A percentile compares a stretch with the other conserved stretches of the same genome.
Evolutionary conservation across 208 protist species (phyloP).

Genomic region (Hexamita inflata): DNA sequence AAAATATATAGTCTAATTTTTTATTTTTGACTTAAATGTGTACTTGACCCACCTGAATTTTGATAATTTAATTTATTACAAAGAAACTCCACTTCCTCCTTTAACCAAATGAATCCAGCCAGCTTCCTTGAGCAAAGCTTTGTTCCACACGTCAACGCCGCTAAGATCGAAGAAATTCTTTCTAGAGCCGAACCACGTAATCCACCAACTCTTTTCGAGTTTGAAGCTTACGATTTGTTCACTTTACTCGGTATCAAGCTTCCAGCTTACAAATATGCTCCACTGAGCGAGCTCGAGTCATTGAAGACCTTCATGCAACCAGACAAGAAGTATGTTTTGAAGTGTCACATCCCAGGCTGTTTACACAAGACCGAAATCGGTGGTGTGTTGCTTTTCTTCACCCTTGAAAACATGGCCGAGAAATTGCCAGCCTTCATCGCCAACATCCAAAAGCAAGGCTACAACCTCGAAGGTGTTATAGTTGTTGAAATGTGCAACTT

Average conservation of each 20-base stretch:
- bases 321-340: not conserved
- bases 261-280: not conserved
- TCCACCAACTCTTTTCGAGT: not conserved
- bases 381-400: not conserved
- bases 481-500: conserved; percentile 1
- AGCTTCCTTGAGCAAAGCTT: not conserved
- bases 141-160: not conserved
- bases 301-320: not conserved
- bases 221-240: conserved; percentile 13
- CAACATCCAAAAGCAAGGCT: not conserved
- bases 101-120: not conserved
- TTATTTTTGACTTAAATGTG: too few relatives aligned
- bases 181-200: not conserved
- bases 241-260: not conserved
- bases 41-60: too few relatives aligned
- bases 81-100: too few relatives aligned
- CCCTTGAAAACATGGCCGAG: not conserved
- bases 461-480: conserved; percentile 8
- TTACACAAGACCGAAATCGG: conserved; percentile 29
- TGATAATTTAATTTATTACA: too few relatives aligned
- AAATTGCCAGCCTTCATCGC: not conserved
- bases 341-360: conserved; percentile 12
- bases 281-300: not conserved
- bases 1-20: too few relatives aligned
- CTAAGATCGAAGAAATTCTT: not conserved